Conservation (phyloP, 2,329 filamentous ascomycete genomes). For the Rhinocladiella mackenziei region DNA sequence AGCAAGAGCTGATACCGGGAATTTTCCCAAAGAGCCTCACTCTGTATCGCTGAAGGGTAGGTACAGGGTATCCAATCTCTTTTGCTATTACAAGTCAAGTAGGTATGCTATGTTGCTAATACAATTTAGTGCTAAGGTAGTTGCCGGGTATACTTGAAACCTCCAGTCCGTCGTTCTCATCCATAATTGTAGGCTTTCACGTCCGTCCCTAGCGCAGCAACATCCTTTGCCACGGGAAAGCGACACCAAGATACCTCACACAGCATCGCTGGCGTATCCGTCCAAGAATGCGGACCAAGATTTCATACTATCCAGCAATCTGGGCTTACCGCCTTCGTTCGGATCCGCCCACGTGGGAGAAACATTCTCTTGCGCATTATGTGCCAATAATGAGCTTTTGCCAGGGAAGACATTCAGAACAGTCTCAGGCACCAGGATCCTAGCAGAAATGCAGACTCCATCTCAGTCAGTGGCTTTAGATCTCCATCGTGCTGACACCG, state of each 20-base stretch:
- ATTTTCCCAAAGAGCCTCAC: constrained; percentile 65
- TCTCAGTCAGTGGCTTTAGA: constrained; percentile 66
- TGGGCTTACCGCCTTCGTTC: constrained; percentile 86
- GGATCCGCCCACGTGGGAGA: constrained; percentile 94
- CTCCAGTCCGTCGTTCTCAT: constrained; percentile 4
- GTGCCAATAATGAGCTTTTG: constrained; percentile 81
- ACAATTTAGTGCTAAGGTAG: constrained; percentile 53
- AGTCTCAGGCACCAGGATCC: constrained; percentile 74
- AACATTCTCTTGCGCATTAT: constrained; percentile 88
- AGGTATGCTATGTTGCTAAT: constrained; percentile 6
- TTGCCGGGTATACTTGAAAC: not conserved
- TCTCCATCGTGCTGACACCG: constrained; percentile 36
- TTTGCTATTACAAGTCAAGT: constrained; percentile 12
- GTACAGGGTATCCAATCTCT: constrained; percentile 16
- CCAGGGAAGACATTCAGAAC: constrained; percentile 39
- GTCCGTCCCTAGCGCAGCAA: constrained; percentile 52
- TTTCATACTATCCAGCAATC: constrained; percentile 51
- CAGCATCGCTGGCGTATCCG: constrained; percentile 73
- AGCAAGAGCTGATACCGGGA: constrained; percentile 42
- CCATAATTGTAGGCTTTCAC: constrained; percentile 62
- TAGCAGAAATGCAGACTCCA: constrained; percentile 94
- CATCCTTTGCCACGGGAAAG: constrained; percentile 45
- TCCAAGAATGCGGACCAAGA: constrained; percentile 44
- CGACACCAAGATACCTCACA: constrained; percentile 47
- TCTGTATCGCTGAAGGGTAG: constrained; percentile 69